Evolutionary conservation across 169 alveolate species (phyloP).

Genomic region (Perkinsus marinus): DNA sequence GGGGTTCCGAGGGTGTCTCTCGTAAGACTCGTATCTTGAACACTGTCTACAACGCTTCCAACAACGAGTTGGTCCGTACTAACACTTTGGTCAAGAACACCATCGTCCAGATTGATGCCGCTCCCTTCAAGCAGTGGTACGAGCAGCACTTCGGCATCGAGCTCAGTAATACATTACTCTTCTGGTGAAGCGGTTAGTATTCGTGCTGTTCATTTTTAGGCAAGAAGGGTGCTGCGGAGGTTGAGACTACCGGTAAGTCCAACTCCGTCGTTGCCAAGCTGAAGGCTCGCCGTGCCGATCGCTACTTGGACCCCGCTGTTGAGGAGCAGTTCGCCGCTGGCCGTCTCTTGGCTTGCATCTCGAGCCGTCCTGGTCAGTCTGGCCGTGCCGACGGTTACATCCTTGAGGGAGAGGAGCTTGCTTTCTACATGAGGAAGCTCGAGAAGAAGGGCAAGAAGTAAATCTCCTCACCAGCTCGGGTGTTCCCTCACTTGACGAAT

Average conservation of each 20-base stretch:
- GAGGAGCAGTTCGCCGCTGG: constrained; percentile 90
- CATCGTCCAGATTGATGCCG: constrained; percentile 92
- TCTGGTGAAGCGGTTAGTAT: no score
- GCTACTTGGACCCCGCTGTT: constrained; percentile 54
- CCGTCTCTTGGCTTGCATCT: constrained; percentile 89
- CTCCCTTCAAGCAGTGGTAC: constrained; percentile 94
- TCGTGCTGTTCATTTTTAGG: no score
- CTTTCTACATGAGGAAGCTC: constrained; percentile 87
- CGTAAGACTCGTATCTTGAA: constrained; percentile 87
- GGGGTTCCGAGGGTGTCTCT: constrained; percentile 82
- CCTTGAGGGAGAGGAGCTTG: constrained; percentile 94
- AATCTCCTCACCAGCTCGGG: background rate
- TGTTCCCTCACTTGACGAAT: background rate
- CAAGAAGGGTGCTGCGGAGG: constrained; percentile 31
- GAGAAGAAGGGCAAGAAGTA: constrained; percentile 85
- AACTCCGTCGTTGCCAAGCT: constrained; percentile 25
- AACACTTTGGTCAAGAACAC: constrained; percentile 94
- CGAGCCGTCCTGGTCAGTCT: constrained; percentile 94
- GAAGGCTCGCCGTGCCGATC: constrained; percentile 21
- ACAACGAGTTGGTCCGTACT: constrained; percentile 98
- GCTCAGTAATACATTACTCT: no score
- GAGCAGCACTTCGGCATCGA: constrained; percentile 40
- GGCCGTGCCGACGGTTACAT: constrained; percentile 94
- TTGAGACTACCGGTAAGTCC: constrained; percentile 7
- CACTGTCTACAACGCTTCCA: constrained; percentile 96